Percentiles rank a stretch among this genome's conserved stretches.
These are phyloP conservation scores for Fusarium bactridioides DNA, from an alignment of 2,329 filamentous ascomycete species.

Conservation along the genomic window DNA sequence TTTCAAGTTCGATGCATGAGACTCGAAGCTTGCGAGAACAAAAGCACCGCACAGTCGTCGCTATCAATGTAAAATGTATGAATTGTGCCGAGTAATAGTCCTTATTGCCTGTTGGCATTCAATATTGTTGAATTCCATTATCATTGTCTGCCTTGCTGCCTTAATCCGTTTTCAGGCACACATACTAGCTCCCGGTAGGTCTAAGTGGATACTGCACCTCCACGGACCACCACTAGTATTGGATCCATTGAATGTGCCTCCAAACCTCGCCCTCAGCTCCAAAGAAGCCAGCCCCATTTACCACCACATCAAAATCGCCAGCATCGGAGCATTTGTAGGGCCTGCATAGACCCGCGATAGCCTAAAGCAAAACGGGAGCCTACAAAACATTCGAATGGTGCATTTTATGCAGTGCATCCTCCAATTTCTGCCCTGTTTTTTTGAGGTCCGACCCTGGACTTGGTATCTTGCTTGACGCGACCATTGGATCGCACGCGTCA, in stretches of 20 bases:
- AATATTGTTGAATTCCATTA: background rate
- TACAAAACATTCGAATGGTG: background rate
- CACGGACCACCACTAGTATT: conserved; percentile 24
- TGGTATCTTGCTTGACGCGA: conserved; percentile 38
- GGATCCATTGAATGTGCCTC: conserved; percentile 25
- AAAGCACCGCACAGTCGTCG: background rate
- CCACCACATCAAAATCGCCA: conserved; percentile 35
- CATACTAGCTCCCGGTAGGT: background rate
- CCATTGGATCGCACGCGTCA: conserved; percentile 41
- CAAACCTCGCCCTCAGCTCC: conserved; percentile 29
- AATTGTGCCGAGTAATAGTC: background rate
- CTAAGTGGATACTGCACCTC: conserved; percentile 42
- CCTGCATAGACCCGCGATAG: conserved; percentile 24
- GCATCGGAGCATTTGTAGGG: conserved; percentile 22
- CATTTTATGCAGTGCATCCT: background rate
- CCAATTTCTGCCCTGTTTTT: conserved; percentile 3
- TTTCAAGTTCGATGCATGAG: background rate
- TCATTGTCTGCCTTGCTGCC: conserved; percentile 45
- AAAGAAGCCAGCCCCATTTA: conserved; percentile 30
- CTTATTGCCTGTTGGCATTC: background rate
- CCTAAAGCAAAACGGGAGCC: background rate
- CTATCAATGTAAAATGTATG: too few species aligned
- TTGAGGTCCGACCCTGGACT: conserved; percentile 6
- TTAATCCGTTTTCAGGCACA: conserved; percentile 42
- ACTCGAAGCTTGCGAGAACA: background rate